These are phyloP conservation scores for Chlorella vulgaris DNA, from an alignment of 139 green algal genomes.

Conservation along the genomic window DNA sequence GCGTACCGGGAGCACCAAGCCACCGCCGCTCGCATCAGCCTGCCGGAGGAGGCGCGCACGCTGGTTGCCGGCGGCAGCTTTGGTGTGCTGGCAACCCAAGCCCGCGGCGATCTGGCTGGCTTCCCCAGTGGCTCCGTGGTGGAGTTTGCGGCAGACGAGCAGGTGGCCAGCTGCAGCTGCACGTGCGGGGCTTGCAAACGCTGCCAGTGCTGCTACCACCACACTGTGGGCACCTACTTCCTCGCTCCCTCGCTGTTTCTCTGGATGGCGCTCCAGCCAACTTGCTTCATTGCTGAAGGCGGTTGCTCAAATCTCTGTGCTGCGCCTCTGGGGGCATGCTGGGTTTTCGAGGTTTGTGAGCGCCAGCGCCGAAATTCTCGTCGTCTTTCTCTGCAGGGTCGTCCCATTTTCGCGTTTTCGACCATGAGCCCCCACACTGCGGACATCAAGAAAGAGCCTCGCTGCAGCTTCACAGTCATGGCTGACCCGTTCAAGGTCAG, in stretches of 20 bases:
- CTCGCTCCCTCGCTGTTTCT: too few species aligned
- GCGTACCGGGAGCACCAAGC: slow-evolving; percentile 41
- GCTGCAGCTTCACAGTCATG: slow-evolving; percentile 67
- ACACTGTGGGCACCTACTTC: too few species aligned
- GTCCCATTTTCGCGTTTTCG: slow-evolving; percentile 70
- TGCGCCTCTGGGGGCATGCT: too few species aligned
- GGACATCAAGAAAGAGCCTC: slow-evolving; percentile 65
- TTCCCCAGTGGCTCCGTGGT: slow-evolving; percentile 73
- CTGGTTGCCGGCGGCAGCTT: slow-evolving; percentile 62
- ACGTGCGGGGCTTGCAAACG: too few species aligned
- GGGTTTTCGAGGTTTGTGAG: too few species aligned
- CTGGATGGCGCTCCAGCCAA: too few species aligned
- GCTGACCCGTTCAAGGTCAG: slow-evolving; percentile 63
- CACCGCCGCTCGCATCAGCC: slow-evolving; percentile 46
- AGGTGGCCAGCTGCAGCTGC: not conserved
- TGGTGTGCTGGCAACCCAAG: slow-evolving; percentile 70
- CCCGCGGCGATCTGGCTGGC: slow-evolving; percentile 28
- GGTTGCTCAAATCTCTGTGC: too few species aligned
- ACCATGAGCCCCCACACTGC: slow-evolving; percentile 69
- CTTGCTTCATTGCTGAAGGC: too few species aligned
- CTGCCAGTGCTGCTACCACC: too few species aligned
- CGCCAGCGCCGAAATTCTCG: too few species aligned
- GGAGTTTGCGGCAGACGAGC: slow-evolving; percentile 65
- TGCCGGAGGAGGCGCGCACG: slow-evolving; percentile 72
- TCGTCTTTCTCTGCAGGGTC: slow-evolving; percentile 21